Evolutionary conservation across 2,329 filamentous ascomycete species (phyloP).

Genomic region (Periglandula ipomoeae): DNA sequence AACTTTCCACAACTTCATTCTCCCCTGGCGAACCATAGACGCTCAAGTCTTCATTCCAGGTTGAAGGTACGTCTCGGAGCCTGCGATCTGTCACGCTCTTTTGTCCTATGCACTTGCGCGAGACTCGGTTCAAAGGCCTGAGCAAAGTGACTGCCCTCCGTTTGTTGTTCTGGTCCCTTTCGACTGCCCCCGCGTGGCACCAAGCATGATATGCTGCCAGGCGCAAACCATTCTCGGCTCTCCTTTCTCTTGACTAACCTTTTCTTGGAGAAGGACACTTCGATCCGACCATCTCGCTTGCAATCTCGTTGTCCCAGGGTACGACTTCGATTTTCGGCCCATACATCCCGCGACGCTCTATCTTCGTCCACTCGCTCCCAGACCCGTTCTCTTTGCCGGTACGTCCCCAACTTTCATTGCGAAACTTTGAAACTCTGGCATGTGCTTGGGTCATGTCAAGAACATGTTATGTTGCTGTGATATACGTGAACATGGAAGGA

Average conservation of each 20-base stretch:
- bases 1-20: background rate
- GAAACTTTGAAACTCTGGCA: background rate
- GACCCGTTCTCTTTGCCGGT: conserved; percentile 2
- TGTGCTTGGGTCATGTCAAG: background rate
- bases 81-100: no score
- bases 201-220: background rate
- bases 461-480: background rate
- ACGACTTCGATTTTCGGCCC: conserved; percentile 3
- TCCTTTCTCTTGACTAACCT: background rate
- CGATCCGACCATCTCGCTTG: background rate
- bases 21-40: background rate
- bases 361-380: background rate
- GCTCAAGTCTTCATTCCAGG: no score
- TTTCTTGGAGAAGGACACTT: background rate
- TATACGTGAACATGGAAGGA: conserved; percentile 14
- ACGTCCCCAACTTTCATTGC: background rate
- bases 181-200: background rate
- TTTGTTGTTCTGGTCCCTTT: background rate
- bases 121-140: no score
- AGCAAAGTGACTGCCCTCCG: background rate
- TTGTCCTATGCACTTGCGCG: no score
- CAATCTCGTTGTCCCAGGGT: background rate
- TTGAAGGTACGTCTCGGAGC: background rate
- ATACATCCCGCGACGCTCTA: background rate
- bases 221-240: background rate